A percentile compares a stretch with the other conserved stretches of the same genome.
phyloP scores from a whole-genome alignment of 1,284 basidiomycete genomes.

The Tilletia caries region DNA sequence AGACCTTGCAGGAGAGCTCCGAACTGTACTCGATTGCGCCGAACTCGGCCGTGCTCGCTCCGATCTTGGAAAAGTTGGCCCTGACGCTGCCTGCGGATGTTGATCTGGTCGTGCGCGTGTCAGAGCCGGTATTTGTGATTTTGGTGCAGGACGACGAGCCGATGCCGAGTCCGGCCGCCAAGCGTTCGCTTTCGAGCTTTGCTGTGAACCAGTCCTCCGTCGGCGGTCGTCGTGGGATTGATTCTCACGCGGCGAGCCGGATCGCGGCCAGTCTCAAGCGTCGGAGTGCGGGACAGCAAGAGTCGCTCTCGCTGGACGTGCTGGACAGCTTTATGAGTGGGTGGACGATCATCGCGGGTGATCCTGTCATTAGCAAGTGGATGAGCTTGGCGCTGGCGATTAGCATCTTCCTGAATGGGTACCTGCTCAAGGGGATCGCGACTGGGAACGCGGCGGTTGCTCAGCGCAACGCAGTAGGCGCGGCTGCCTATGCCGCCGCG shows the following conservation, averaged over 20 bases:
- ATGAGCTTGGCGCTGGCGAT: slow-evolving; percentile 83
- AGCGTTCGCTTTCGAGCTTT: not conserved
- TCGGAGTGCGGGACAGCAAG: slow-evolving; percentile 1
- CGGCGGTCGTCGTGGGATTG: slow-evolving; percentile 5
- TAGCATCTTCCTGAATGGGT: slow-evolving; percentile 87
- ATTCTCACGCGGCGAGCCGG: slow-evolving; percentile 8
- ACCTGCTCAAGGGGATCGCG: slow-evolving; percentile 74
- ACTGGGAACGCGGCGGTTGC: slow-evolving; percentile 51
- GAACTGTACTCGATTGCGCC: slow-evolving; percentile 28
- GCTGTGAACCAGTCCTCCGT: slow-evolving; percentile 1
- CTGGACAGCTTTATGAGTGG: slow-evolving; percentile 84
- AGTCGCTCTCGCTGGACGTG: slow-evolving; percentile 42
- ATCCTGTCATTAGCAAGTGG: slow-evolving; percentile 93
- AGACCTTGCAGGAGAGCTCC: slow-evolving; percentile 31
- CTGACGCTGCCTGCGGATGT: slow-evolving; percentile 26
- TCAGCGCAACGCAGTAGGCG: slow-evolving; percentile 49
- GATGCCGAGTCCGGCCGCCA: slow-evolving; percentile 14
- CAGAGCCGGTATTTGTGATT: slow-evolving; percentile 63
- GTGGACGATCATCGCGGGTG: slow-evolving; percentile 93
- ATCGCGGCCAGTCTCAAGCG: slow-evolving; percentile 11
- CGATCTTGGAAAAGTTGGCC: slow-evolving; percentile 41
- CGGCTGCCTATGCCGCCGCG: slow-evolving; percentile 51
- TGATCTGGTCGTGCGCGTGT: slow-evolving; percentile 41
- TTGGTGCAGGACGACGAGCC: slow-evolving; percentile 60
- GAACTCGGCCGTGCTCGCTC: slow-evolving; percentile 29